Base-by-base conservation (phyloP, 2,329 filamentous ascomycete species). In the Cordyceps javanica region DNA sequence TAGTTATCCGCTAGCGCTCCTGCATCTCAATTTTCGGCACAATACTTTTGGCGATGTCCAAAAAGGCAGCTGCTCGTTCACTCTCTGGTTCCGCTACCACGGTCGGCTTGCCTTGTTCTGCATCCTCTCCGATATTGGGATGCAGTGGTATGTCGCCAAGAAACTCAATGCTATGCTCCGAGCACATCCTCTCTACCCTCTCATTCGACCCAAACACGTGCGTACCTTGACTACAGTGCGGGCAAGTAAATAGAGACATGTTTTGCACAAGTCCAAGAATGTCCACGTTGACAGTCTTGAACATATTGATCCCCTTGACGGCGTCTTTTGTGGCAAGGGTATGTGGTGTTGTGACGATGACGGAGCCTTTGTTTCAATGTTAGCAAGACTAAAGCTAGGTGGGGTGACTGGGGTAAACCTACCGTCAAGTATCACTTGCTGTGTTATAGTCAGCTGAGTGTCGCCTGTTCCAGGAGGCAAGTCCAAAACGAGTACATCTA, bases 401-500 rank as follows among this genome's bases (percentile, higher is more conserved):
- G 16, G 11, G 28, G 7, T 4, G 21, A 28, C 25, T 50, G 2
- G 8, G n/a, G 25, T n/a, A 53, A 36, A 64, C 76, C 69, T 75
- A 80, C 91, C 93, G 64, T 95, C 90, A 2, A 99, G 77, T n/a
- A 89, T 78, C 11, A 99, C 80, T 73, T 97, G 93, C 71, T 99
- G 94, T 16, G 91, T 93, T 60, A 99, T 94, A n/a, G 91, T 97
- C 63, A 99, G 79, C 69, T 99, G 94, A 0, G 93, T 93, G 67
- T 99, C 94, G 25, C 94, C 94, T 0, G 94, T 99, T 3, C 94
- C 94, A 0, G 94, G 94, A 0, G 94, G 94, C 50, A 99, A 74
- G 70, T 99, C 94, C 2, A 99, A 77, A 3, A 99, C 88, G 1
- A 99, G 78, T 2, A 97, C 75, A 69, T 99, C 94, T 3, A 99